A percentile compares a stretch with the other conserved stretches of the same genome.
Conservation (phyloP, 2,329 filamentous ascomycete genomes). For the Microsporum audouinii region DNA sequence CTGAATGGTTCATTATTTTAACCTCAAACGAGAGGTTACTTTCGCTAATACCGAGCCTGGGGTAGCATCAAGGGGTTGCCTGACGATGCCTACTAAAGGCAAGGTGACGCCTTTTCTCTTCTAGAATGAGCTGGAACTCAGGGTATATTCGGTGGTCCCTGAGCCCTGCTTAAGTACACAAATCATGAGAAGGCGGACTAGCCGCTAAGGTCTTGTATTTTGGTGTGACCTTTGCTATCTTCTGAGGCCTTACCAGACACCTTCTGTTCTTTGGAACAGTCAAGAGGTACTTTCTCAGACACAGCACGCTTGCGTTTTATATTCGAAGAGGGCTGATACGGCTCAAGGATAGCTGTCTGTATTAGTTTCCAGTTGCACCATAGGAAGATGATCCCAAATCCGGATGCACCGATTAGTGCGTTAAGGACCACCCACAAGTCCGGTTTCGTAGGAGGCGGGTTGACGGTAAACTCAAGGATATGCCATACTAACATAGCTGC, state of each 20-base stretch:
- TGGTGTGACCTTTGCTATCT: not conserved
- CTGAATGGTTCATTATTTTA: no score
- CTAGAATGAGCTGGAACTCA: not conserved
- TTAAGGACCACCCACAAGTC: conserved; percentile 93
- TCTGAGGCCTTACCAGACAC: not conserved
- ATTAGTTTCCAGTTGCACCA: conserved; percentile 70
- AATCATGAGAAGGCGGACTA: not conserved
- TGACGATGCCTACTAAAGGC: no score
- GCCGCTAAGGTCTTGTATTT: not conserved
- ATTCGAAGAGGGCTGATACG: not conserved
- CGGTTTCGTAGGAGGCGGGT: conserved; percentile 63
- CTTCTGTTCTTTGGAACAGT: not conserved
- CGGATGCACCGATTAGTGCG: conserved; percentile 70
- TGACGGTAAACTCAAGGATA: conserved; percentile 55
- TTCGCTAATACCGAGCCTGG: no score
- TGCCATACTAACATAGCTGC: conserved; percentile 71
- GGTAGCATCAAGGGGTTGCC: not conserved
- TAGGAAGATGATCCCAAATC: conserved; percentile 76
- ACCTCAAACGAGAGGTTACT: no score
- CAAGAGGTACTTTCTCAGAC: not conserved
- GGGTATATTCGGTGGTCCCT: not conserved
- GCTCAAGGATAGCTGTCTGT: conserved; percentile 14
- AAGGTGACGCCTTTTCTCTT: no score
- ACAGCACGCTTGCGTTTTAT: not conserved
- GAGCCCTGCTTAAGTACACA: not conserved